phyloP scores from a whole-genome alignment of 805 yeast species.

The Kluyveromyces dobzhanskii region DNA sequence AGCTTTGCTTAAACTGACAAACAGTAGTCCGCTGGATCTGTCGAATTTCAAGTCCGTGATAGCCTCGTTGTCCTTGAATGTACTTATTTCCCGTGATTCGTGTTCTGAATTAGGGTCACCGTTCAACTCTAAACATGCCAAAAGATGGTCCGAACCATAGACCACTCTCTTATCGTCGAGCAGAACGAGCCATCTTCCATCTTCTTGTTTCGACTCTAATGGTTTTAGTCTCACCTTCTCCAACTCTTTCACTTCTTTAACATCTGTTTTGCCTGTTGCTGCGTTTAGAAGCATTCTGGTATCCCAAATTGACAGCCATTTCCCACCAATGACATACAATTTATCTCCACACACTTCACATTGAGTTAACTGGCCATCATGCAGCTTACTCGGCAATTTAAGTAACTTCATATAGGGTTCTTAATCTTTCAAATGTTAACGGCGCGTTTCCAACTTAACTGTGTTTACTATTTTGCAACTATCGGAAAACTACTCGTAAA shows the following conservation, averaged over 20 bases:
- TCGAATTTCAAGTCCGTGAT: slow-evolving; percentile 26
- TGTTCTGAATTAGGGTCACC: background rate
- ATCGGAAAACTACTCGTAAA: no score
- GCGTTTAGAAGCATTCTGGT: slow-evolving; percentile 20
- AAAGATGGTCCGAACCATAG: slow-evolving; percentile 18
- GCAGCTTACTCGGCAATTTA: slow-evolving; percentile 20
- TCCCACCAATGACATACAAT: slow-evolving; percentile 29
- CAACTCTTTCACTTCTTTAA: slow-evolving; percentile 4
- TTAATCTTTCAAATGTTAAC: no score
- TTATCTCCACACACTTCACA: slow-evolving; percentile 46
- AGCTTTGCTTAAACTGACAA: slow-evolving; percentile 17
- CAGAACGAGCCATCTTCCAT: slow-evolving; percentile 5
- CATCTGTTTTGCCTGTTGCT: slow-evolving; percentile 18
- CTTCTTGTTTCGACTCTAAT: slow-evolving; percentile 1
- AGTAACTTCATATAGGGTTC: slow-evolving; percentile 28
- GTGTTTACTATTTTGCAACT: no score
- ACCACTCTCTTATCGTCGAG: slow-evolving; percentile 12
- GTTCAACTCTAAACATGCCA: slow-evolving; percentile 14
- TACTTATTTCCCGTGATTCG: background rate
- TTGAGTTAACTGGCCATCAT: slow-evolving; percentile 22
- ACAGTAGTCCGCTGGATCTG: slow-evolving; percentile 9
- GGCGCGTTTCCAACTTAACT: no score
- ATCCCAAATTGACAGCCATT: slow-evolving; percentile 21
- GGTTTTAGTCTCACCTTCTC: background rate
- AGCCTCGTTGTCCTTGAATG: slow-evolving; percentile 11